Conservation (phyloP, 1,284 basidiomycete species). For the Cutaneotrichosporon mucoides region DNA sequence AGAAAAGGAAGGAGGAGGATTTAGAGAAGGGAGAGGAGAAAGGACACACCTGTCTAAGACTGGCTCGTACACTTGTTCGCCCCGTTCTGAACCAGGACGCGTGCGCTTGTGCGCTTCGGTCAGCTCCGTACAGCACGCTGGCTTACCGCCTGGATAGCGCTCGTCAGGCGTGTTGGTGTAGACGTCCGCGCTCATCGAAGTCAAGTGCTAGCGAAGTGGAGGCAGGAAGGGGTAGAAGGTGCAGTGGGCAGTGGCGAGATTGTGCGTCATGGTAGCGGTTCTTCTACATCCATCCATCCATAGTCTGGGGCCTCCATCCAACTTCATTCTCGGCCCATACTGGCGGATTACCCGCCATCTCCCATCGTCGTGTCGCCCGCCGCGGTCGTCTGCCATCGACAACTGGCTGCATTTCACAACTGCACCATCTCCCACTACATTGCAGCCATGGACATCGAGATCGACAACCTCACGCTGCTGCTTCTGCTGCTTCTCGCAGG, state of each 20-base stretch:
- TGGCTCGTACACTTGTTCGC: constrained; percentile 36
- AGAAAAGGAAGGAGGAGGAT: background rate
- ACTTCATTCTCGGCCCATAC: too few relatives aligned
- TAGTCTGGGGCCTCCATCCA: too few relatives aligned
- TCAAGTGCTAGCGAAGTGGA: too few relatives aligned
- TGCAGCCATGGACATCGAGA: constrained; percentile 22
- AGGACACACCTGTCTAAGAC: constrained; percentile 25
- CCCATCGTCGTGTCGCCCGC: too few relatives aligned
- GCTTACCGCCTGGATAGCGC: constrained; percentile 30
- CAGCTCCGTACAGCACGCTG: constrained; percentile 5
- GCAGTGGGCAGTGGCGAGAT: too few relatives aligned
- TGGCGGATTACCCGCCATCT: too few relatives aligned
- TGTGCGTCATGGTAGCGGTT: too few relatives aligned
- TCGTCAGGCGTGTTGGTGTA: constrained; percentile 27
- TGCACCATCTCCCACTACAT: too few relatives aligned
- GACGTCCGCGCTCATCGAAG: constrained; percentile 15
- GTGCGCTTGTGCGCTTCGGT: constrained; percentile 27
- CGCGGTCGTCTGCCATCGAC: too few relatives aligned
- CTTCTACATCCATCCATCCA: too few relatives aligned
- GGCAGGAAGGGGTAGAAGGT: too few relatives aligned
- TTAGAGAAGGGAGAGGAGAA: background rate
- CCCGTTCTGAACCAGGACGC: constrained; percentile 33
- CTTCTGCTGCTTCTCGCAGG: constrained; percentile 32
- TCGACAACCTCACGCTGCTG: constrained; percentile 44
- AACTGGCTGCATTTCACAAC: too few relatives aligned